Evolutionary conservation across 129 eudicot genomes (phyloP), one percentile per base, ranked within the genome.

Genomic region (Artemisia tridentata): DNA sequence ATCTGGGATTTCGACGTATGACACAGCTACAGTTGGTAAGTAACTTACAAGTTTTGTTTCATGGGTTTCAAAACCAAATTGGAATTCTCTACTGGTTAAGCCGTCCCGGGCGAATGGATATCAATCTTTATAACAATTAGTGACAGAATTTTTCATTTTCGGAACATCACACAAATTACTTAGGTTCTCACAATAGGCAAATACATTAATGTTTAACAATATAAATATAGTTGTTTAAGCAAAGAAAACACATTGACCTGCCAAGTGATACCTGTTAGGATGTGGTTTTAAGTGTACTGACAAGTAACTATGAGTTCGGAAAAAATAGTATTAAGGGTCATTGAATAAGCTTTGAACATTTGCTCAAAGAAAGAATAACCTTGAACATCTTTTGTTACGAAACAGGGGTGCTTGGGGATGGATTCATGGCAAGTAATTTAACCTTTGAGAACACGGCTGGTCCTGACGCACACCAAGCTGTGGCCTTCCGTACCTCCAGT

Each of bases 21-120:
- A 76, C 19, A 47, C 91, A 0, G 86, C 96, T 20, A 88, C 96
- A 3, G 84, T 88, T 15, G 88, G 88, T 84, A 16, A 81, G 86
- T 75, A 16, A 57, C 18, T 7, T 31, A 61, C 50, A 7, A 2
- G 4, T 50, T 56, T 43, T 25, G n/a, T 53, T 10, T 52, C 10
- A 38, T 38, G 1, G 45, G 9, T 38, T 7, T 7, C 10, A 8
- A 7, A 38, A 38, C 45, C 11, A 38, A 38, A 38, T 38, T 38
- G 45, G 45, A 8, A 38, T 47, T 4, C 4, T 29, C 34, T 29
- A 4, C 34, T 29, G 34, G 5, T 43, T 57, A 18, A 2, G 56
- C 19, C 0, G 3, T 55, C 9, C 10, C n/a, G 14, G 55, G 0
- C 55, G 15, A 50, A 11, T 11, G 17, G 55, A 50, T 50, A n/a